Evolutionary conservation across 495 filamentous ascomycete species (phyloP).

Genomic region (Apiosordaria backusii): DNA sequence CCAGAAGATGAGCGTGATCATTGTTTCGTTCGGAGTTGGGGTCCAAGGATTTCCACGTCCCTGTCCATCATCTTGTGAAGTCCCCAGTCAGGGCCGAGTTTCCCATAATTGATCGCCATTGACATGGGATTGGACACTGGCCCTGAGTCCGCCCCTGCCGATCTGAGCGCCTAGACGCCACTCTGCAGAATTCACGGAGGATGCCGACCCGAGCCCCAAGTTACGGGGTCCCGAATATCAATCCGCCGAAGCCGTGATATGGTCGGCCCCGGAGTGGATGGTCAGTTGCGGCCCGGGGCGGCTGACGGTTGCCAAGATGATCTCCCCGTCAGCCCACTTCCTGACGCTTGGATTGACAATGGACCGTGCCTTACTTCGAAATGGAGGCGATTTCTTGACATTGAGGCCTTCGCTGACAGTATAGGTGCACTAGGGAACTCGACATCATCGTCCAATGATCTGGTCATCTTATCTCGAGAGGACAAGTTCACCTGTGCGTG

Average conservation of each 20-base stretch:
- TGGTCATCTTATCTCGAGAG: background rate
- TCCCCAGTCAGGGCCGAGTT: background rate
- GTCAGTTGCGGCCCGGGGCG: background rate
- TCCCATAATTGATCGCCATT: conserved; percentile 10
- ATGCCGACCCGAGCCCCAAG: background rate
- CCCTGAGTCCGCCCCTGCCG: background rate
- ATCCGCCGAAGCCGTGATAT: background rate
- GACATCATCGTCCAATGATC: background rate
- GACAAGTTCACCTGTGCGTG: too few relatives aligned
- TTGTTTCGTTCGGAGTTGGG: background rate
- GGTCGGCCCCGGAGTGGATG: background rate
- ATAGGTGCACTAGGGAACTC: background rate
- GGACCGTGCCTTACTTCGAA: background rate
- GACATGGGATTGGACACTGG: conserved; percentile 11
- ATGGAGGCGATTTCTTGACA: background rate
- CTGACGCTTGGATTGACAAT: background rate
- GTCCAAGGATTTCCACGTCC: background rate
- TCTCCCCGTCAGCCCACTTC: background rate
- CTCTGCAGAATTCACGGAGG: background rate
- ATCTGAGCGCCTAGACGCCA: background rate
- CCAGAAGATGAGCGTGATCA: background rate
- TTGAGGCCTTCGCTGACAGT: background rate
- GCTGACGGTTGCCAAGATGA: background rate
- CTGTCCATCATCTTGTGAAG: background rate
- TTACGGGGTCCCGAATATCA: background rate